Base-by-base conservation (phyloP, 179 eudicot genomes). In the Beta macrorhiza region DNA sequence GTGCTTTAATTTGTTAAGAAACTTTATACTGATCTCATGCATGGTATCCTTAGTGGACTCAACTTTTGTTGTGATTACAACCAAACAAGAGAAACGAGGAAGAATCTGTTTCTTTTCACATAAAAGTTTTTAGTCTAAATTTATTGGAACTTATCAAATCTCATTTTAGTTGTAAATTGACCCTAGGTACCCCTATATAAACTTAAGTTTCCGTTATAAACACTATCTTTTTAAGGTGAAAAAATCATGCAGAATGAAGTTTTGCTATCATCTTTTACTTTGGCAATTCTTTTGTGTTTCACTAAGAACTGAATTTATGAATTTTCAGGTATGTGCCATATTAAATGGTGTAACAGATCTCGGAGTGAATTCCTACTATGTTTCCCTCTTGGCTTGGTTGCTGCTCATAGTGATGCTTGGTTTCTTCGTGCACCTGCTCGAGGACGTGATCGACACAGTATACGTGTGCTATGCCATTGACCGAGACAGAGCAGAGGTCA, bases 391-490 rank as follows among this genome's bases (percentile, higher is more conserved):
- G 73, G 92, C 97, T 44, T 92, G 97, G 95, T 53, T 83, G 58
- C 84, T 97, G 84, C 90, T 94, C 49, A 75, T 93, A 4, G 84
- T 90, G 82, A 83, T 97, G 68, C 89, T 97, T 22, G 93, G 97
- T 20, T 94, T 86, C 84, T 91, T 97, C 29, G 91, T 90, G 42
- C 93, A 90, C 61, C 86, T 93, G 59, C 90, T 97, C 67, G 98
- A 97, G 78, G 84, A 93, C 53, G 98, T 97, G 59, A 93, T 97
- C 0, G 98, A 94, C 80, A 88, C 99, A 0, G 89, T 97, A 12
- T 97, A 97, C 56, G 86, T 97, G 16, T 97, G 99, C 87, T 97
- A 94, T 69, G 99, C 98, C 55, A 91, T 97, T 45, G 99, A 97
- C 83, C 84, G 93, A 73, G 99, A 97, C 87, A 78, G 91, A 77